Evolutionary conservation across 306 rosid genomes (phyloP).

Genomic region (Elaeagnus macrophylla): DNA sequence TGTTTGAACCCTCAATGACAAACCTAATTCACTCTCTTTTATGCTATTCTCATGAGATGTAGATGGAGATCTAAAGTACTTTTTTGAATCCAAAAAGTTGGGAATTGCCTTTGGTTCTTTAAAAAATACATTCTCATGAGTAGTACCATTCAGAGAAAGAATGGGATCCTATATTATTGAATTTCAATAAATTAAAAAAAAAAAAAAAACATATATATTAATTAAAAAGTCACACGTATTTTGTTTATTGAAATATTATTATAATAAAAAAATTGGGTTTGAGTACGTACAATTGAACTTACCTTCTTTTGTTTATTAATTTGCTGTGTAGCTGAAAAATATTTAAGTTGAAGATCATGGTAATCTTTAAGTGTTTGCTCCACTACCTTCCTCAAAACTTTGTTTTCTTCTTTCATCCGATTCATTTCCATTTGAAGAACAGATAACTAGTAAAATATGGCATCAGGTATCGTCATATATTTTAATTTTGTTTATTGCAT

Average conservation of each 20-base stretch:
- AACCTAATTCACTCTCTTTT: conserved; percentile 44
- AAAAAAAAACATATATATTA: not conserved
- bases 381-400: conserved; percentile 53
- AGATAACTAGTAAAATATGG: conserved; percentile 27
- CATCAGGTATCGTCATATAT: not conserved
- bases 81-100: conserved; percentile 18
- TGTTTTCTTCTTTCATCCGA: conserved; percentile 81
- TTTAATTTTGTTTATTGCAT: too few species aligned
- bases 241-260: not conserved
- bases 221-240: not conserved
- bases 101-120: conserved; percentile 23
- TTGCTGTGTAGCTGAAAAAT: conserved; percentile 46
- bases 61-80: conserved; percentile 18
- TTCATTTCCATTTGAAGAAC: conserved; percentile 66
- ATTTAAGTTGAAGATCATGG: conserved; percentile 61
- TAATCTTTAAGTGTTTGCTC: conserved; percentile 81
- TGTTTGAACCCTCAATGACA: conserved; percentile 56
- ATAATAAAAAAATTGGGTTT: not conserved
- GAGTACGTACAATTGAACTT: not conserved
- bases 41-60: conserved; percentile 20
- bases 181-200: not conserved
- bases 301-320: conserved; percentile 43
- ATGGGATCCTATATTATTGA: conserved; percentile 36
- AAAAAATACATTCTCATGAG: not conserved
- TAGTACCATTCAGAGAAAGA: conserved; percentile 41